Evolutionary conservation across 768 basidiomycete species (phyloP), one percentile per base, ranked within the genome.

Genomic region (Phlebiopsis flavidoalba): DNA sequence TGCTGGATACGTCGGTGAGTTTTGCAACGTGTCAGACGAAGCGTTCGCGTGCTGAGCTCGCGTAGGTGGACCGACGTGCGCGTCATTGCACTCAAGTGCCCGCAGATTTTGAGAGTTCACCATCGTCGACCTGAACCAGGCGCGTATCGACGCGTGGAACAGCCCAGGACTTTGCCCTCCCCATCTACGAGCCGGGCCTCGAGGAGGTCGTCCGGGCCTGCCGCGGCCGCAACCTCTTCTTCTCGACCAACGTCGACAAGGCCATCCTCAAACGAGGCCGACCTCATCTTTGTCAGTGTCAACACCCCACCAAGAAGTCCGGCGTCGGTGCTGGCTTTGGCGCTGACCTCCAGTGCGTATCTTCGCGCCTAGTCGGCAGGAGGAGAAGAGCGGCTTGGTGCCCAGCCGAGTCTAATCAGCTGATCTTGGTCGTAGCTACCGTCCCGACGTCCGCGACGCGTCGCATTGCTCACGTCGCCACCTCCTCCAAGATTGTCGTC

Each of bases 251-350:
- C 65, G 92, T 98, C 64, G 93, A 97, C 74, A 87, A 88, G 72
- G 94, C 81, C 61, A 97, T 99, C 71, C n/a, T n/a, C n/a, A n/a
- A 83, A 78, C 64, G 95, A 96, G 75, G 96, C 97, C 36, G 95
- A 99, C 72, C 86, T 98, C 65, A 96, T 98, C 76, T 98, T 98
- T 72, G 96, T 98, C 71, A 92, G 89, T 60, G 96, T 98, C 69
- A 98, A 98, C 78, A 98, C 97, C 97, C 97, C 19, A 99, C 97
- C 58, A 99, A 99, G 83, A 98, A 97, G 83, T 84, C 83, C 53
- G 96, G 96, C 74, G 90, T 99, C 53, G 97, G 97, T 69, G 95
- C 95, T 63, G 97, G 97, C 60, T 97, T 91, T 76, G 96, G 96
- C 61, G 97, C 97, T 62, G 97, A 99, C 78, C 87, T 99, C 71